Conservation (phyloP, 306 rosid genomes). For the Ormosia semicastrata region DNA sequence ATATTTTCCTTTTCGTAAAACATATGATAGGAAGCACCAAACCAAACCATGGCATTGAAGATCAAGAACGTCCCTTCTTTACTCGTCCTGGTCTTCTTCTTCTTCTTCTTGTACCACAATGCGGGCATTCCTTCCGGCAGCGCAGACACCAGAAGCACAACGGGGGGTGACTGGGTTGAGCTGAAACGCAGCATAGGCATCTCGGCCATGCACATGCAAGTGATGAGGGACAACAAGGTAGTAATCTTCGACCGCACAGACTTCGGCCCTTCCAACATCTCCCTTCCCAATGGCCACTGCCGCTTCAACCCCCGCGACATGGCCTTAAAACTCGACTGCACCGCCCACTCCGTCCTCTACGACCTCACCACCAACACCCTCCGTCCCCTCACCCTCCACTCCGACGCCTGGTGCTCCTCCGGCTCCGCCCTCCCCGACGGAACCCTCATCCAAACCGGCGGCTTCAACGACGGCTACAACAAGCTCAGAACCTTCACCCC, state of each 20-base stretch:
- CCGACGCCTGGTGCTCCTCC: constrained; percentile 89
- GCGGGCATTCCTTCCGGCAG: background rate
- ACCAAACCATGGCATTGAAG: constrained; percentile 48
- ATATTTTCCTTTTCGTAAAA: background rate
- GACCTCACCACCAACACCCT: constrained; percentile 47
- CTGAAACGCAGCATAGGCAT: constrained; percentile 61
- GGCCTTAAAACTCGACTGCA: constrained; percentile 58
- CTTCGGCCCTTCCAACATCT: constrained; percentile 74
- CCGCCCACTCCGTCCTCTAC: constrained; percentile 75
- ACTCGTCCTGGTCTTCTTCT: background rate
- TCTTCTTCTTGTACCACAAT: background rate
- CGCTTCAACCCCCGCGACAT: constrained; percentile 32
- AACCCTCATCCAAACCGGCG: constrained; percentile 69
- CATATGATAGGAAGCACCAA: background rate
- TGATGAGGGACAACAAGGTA: constrained; percentile 61
- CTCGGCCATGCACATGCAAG: constrained; percentile 97
- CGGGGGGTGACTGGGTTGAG: constrained; percentile 59
- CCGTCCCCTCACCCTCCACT: constrained; percentile 56
- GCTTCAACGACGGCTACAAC: constrained; percentile 57
- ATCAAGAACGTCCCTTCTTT: constrained; percentile 48
- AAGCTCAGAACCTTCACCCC: constrained; percentile 51
- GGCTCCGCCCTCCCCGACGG: constrained; percentile 54
- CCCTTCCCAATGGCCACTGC: constrained; percentile 41
- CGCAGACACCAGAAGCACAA: background rate
- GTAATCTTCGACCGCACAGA: constrained; percentile 72